Percentiles rank a stretch among this genome's conserved stretches.
These are phyloP conservation scores for Cercospora sp. DNA, from an alignment of 2,329 filamentous ascomycete genomes.

Conservation along the genomic window DNA sequence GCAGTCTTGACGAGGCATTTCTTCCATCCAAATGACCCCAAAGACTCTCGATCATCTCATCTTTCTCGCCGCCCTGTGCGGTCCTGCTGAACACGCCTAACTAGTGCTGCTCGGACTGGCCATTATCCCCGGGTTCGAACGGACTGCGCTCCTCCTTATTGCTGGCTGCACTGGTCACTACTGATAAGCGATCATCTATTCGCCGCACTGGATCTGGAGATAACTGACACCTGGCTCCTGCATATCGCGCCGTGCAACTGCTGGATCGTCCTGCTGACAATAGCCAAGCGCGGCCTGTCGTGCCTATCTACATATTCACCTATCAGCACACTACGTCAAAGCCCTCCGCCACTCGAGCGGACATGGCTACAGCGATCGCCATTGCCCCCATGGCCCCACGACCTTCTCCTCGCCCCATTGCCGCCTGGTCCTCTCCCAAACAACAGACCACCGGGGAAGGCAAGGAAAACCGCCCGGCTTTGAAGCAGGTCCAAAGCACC, in stretches of 20 bases:
- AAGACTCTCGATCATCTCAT: constrained; percentile 39
- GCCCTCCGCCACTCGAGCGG: constrained; percentile 16
- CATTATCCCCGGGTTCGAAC: background rate
- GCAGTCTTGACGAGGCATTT: background rate
- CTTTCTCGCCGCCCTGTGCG: constrained; percentile 37
- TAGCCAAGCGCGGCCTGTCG: constrained; percentile 17
- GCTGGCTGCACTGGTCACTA: constrained; percentile 3
- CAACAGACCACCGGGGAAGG: constrained; percentile 40
- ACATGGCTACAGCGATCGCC: constrained; percentile 51
- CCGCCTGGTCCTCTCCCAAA: constrained; percentile 46
- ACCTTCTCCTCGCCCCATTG: constrained; percentile 48
- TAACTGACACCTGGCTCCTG: constrained; percentile 23
- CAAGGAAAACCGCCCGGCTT: constrained; percentile 45
- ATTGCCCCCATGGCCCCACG: constrained; percentile 50
- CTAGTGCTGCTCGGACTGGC: background rate
- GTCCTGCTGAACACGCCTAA: constrained; percentile 29
- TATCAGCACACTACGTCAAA: constrained; percentile 25
- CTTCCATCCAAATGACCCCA: constrained; percentile 37
- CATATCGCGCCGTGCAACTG: constrained; percentile 21
- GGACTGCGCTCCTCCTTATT: constrained; percentile 12
- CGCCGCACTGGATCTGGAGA: constrained; percentile 8
- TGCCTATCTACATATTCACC: constrained; percentile 25
- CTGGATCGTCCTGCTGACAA: constrained; percentile 10
- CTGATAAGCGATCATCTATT: constrained; percentile 25
- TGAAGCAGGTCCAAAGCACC: constrained; percentile 37